Conservation (phyloP, 805 yeast genomes). For the Isabelozyma gotoi region DNA sequence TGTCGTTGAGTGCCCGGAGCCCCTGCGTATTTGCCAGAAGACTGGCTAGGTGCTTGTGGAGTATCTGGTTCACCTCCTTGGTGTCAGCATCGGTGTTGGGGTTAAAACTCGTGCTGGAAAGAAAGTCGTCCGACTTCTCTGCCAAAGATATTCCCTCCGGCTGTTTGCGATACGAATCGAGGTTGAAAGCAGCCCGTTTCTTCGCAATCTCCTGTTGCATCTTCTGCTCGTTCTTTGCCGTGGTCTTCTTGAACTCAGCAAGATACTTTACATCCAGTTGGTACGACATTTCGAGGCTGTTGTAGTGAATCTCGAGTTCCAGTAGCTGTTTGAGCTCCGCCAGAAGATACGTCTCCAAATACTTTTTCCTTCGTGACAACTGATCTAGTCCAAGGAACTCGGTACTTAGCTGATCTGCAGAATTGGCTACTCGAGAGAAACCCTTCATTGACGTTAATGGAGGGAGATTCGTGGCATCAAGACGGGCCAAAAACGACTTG, state of each 20-base stretch:
- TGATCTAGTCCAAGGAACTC: conserved; percentile 25
- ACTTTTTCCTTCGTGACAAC: conserved; percentile 20
- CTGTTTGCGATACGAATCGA: conserved; percentile 1
- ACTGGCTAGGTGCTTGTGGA: conserved; percentile 14
- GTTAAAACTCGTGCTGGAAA: conserved; percentile 6
- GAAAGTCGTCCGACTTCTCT: not conserved
- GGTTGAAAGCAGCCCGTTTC: conserved; percentile 5
- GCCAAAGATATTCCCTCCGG: conserved; percentile 1
- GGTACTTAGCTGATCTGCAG: conserved; percentile 7
- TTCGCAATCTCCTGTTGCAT: conserved; percentile 11
- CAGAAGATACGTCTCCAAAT: conserved; percentile 36
- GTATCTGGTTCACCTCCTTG: conserved; percentile 9
- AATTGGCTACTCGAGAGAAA: conserved; percentile 5
- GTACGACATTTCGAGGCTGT: conserved; percentile 19
- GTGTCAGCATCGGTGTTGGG: conserved; percentile 19
- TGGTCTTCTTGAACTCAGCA: conserved; percentile 26
- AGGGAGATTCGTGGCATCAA: conserved; percentile 27
- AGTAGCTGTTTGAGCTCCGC: conserved; percentile 39
- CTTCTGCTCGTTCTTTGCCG: conserved; percentile 10
- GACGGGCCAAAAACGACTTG: conserved; percentile 23
- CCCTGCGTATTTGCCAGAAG: conserved; percentile 11
- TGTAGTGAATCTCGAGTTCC: conserved; percentile 27
- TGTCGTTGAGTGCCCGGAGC: conserved; percentile 10
- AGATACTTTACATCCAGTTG: conserved; percentile 34
- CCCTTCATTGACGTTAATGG: conserved; percentile 14